phyloP scores from a whole-genome alignment of 306 rosid genomes.

The Pyrus pyrifolia region DNA sequence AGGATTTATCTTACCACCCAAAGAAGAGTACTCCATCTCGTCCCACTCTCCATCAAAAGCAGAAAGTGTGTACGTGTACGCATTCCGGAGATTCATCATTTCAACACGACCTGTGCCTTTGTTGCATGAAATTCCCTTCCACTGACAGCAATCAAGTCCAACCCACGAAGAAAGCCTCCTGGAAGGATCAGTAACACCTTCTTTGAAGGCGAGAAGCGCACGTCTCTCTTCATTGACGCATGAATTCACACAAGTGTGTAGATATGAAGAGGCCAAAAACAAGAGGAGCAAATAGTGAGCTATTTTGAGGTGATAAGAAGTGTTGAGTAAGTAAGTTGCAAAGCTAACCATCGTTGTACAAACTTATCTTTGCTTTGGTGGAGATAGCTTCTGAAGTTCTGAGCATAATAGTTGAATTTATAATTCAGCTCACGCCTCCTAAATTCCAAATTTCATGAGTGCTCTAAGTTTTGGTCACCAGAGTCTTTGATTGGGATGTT shows the following conservation, averaged over 20 bases:
- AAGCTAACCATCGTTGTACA: not conserved
- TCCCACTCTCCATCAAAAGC: not conserved
- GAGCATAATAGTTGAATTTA: not conserved
- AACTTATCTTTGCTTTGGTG: not conserved
- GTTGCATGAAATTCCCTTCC: constrained; percentile 29
- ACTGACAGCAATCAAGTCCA: constrained; percentile 24
- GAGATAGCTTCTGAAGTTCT: not conserved
- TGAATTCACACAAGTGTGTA: not conserved
- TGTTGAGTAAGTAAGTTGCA: not conserved
- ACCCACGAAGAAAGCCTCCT: constrained; percentile 30
- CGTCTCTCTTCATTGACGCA: constrained; percentile 25
- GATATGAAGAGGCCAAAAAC: not conserved
- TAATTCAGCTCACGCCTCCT: not conserved
- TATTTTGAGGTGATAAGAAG: not conserved
- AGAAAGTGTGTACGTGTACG: not conserved
- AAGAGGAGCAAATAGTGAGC: not conserved
- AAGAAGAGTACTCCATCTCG: not conserved
- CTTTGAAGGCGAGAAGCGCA: constrained; percentile 26
- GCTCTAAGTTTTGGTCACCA: too few species aligned
- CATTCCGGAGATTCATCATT: constrained; percentile 24
- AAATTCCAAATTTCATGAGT: not conserved
- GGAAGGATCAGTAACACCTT: constrained; percentile 26
- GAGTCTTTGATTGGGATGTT: too few species aligned
- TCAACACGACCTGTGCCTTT: constrained; percentile 27
- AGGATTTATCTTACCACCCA: not conserved